Evolutionary conservation across 257 asterid genomes (phyloP).

Genomic region (Knoxia roxburghii): DNA sequence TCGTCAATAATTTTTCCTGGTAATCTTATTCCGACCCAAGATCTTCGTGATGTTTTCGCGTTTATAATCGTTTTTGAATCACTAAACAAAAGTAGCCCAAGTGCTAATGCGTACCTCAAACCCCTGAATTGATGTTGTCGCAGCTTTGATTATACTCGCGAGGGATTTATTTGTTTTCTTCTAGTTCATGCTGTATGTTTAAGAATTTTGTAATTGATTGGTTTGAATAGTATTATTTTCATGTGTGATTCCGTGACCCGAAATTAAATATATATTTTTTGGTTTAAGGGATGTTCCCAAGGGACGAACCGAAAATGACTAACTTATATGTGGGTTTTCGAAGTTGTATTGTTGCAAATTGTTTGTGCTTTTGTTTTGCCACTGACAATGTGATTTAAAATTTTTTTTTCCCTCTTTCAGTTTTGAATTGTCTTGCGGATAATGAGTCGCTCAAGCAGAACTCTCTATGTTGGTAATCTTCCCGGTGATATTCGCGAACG

Average conservation of each 20-base stretch:
- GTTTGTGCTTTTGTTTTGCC: too few species aligned
- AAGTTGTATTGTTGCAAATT: neutral
- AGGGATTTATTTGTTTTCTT: neutral
- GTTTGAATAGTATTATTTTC: neutral
- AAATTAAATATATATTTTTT: too few species aligned
- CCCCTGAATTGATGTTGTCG: neutral
- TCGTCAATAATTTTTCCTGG: slow-evolving; percentile 5
- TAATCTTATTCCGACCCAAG: slow-evolving; percentile 1
- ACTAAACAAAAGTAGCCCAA: too few species aligned
- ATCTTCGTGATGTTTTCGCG: neutral
- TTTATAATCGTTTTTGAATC: neutral
- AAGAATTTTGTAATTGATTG: too few species aligned
- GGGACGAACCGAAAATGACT: too few species aligned
- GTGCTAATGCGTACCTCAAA: neutral
- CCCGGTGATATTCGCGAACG: slow-evolving; percentile 98
- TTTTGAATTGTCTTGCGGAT: slow-evolving; percentile 11
- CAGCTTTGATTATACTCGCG: neutral
- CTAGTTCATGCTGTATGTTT: too few species aligned
- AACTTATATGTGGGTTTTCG: neutral
- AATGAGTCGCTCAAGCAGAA: slow-evolving; percentile 97
- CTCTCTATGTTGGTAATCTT: slow-evolving; percentile 95
- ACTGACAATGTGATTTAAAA: too few species aligned
- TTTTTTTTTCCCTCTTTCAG: neutral
- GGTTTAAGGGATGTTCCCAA: too few species aligned
- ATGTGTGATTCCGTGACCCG: too few species aligned